phyloP scores from a whole-genome alignment of 371 early-diverging fungal genomes.

The Rhizopus arrhizus region DNA sequence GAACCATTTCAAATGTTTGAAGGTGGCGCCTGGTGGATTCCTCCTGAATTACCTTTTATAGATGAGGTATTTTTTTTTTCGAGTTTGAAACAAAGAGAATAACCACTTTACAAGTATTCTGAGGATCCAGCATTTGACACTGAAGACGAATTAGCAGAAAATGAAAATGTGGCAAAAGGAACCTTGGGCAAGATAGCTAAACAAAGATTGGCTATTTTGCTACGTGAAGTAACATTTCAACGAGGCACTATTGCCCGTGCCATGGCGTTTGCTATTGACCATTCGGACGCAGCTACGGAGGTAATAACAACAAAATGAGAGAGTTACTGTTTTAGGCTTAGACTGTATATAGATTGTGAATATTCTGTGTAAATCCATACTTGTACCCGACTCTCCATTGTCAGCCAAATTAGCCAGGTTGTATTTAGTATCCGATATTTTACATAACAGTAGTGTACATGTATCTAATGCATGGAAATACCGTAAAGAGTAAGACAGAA shows the following conservation, averaged over 20 bases:
- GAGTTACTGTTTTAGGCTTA: too few relatives aligned
- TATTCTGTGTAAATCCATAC: conserved; percentile 64
- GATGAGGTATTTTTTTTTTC: conserved; percentile 53
- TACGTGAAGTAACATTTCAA: conserved; percentile 59
- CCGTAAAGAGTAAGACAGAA: conserved; percentile 56
- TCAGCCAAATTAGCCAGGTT: conserved; percentile 75
- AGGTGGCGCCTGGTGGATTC: conserved; percentile 83
- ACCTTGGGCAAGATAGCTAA: conserved; percentile 63
- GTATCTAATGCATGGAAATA: conserved; percentile 89
- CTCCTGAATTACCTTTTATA: conserved; percentile 77
- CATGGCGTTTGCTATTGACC: conserved; percentile 89
- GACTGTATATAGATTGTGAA: conserved; percentile 59
- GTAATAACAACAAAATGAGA: conserved; percentile 32
- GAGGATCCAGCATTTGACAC: conserved; percentile 43
- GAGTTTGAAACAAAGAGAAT: not conserved
- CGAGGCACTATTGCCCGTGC: conserved; percentile 75
- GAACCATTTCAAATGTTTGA: conserved; percentile 89
- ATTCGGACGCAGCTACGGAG: conserved; percentile 81
- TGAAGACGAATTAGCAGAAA: conserved; percentile 60
- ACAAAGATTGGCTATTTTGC: conserved; percentile 58
- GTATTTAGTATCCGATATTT: conserved; percentile 82
- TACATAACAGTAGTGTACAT: conserved; percentile 81
- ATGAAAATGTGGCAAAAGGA: conserved; percentile 56
- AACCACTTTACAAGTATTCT: conserved; percentile 21
- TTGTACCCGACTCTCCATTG: conserved; percentile 61